A percentile compares a stretch with the other conserved stretches of the same genome.
phyloP scores from a whole-genome alignment of 192 early-diverging fungal species.

The Piromyces sp. region DNA sequence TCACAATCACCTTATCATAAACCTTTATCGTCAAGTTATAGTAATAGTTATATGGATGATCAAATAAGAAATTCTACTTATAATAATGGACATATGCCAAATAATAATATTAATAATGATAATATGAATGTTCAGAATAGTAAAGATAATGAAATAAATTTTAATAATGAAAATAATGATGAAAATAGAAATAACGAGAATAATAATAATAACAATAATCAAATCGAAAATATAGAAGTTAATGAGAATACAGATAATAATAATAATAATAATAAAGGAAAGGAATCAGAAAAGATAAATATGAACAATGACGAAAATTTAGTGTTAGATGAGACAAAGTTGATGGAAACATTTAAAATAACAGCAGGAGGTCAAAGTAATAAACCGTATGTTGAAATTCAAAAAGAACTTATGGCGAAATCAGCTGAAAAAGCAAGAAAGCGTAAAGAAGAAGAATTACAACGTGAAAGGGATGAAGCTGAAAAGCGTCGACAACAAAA shows the following conservation, averaged over 20 bases:
- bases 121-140: background rate
- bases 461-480: background rate
- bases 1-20: background rate
- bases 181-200: background rate
- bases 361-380: background rate
- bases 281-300: too few relatives aligned
- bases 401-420: background rate
- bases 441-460: background rate
- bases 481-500: background rate
- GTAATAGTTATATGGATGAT: background rate
- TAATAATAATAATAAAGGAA: too few relatives aligned
- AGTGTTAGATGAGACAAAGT: background rate
- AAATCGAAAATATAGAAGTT: too few relatives aligned
- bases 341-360: background rate
- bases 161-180: background rate
- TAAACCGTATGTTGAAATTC: background rate
- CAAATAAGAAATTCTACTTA: background rate
- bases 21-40: background rate
- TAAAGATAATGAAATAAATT: background rate
- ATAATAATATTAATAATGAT: background rate
- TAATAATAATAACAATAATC: too few relatives aligned
- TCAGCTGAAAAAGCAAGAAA: background rate
- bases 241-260: too few relatives aligned
- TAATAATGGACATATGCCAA: background rate
- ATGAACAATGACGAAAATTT: too few relatives aligned